Conservation (phyloP, 768 basidiomycete species). For the Naganishia randhawae region DNA sequence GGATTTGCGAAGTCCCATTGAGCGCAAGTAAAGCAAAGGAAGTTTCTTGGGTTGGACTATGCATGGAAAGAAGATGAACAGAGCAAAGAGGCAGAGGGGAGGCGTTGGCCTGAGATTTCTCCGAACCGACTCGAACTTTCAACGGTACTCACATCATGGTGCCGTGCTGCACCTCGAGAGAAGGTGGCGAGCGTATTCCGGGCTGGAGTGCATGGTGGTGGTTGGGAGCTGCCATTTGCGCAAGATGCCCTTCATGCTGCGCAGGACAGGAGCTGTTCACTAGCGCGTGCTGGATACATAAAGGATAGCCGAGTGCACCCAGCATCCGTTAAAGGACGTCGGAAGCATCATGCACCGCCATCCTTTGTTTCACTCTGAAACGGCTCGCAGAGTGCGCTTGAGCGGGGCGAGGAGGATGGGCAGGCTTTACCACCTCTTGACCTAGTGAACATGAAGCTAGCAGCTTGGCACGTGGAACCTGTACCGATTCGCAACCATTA, state of each 20-base stretch:
- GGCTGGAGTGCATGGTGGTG: background rate
- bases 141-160: background rate
- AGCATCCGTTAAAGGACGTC: slow-evolving; percentile 4
- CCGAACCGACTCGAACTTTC: background rate
- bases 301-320: no score
- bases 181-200: background rate
- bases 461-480: background rate
- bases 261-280: background rate
- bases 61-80: background rate
- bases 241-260: background rate
- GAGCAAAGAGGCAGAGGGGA: no score
- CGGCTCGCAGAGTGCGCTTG: background rate
- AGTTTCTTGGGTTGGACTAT: background rate
- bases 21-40: slow-evolving; percentile 21
- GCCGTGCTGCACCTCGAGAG: background rate
- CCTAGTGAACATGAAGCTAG: background rate
- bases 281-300: background rate
- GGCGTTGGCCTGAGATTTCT: no score
- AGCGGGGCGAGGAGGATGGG: background rate
- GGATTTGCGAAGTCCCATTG: background rate
- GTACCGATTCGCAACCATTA: background rate
- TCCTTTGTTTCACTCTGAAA: slow-evolving; percentile 18
- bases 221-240: background rate
- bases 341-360: background rate
- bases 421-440: background rate